Conservation (phyloP, 805 yeast species). For the Kluyveromyces aestuarii region DNA sequence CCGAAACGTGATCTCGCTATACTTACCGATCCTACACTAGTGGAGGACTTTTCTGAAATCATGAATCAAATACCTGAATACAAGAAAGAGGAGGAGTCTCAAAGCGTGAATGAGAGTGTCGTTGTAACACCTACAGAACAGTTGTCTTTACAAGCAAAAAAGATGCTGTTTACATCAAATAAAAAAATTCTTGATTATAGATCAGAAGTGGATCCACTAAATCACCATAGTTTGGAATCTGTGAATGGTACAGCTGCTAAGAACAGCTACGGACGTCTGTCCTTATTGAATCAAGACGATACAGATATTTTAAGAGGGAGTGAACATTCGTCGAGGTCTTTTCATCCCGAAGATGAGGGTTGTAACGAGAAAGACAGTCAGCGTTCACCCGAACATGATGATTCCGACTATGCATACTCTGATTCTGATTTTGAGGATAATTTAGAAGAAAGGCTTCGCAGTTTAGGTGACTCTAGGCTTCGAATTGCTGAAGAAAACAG, state of each 20-base stretch:
- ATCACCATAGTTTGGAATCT: not conserved
- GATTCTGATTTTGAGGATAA: slow-evolving; percentile 31
- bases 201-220: not conserved
- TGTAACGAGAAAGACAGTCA: not conserved
- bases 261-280: not conserved
- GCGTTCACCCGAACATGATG: not conserved
- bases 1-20: not conserved
- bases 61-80: slow-evolving; percentile 10
- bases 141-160: not conserved
- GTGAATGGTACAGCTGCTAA: not conserved
- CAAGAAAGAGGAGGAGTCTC: slow-evolving; percentile 8
- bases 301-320: not conserved
- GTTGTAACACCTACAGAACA: slow-evolving; percentile 15
- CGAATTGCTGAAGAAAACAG: not conserved
- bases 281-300: not conserved
- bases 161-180: not conserved
- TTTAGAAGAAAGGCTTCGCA: slow-evolving; percentile 22
- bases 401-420: slow-evolving; percentile 22
- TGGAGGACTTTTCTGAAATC: slow-evolving; percentile 24
- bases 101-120: slow-evolving; percentile 23
- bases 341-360: not conserved
- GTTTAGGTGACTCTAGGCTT: slow-evolving; percentile 5
- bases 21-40: slow-evolving; percentile 22
- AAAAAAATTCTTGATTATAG: not conserved
- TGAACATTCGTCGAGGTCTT: not conserved